These are phyloP conservation scores for Podospora pseudoanserina DNA, from an alignment of 495 filamentous ascomycete genomes.

Conservation along the genomic window DNA sequence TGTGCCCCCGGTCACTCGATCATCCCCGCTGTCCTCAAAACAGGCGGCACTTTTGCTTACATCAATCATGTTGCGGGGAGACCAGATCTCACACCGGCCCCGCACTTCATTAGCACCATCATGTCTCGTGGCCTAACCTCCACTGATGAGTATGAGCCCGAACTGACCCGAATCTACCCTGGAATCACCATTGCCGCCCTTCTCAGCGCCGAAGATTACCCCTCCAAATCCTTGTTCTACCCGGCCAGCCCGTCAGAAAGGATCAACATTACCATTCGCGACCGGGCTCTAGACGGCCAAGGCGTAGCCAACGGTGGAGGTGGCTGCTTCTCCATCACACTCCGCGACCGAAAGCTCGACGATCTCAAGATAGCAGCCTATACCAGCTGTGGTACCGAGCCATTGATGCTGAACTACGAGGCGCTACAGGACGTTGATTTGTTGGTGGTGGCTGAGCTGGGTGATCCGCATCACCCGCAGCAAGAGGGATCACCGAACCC, in stretches of 20 bases:
- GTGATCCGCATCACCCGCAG: not conserved
- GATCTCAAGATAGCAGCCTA: not conserved
- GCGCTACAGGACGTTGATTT: constrained; percentile 5
- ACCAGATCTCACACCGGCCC: not conserved
- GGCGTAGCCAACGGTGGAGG: constrained; percentile 1
- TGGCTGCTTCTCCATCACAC: constrained; percentile 11
- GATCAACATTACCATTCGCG: constrained; percentile 19
- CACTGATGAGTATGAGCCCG: constrained; percentile 11
- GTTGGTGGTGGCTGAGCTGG: constrained; percentile 12
- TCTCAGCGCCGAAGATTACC: constrained; percentile 9
- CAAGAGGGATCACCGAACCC: not conserved
- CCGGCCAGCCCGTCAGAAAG: constrained; percentile 13
- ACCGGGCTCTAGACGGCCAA: constrained; percentile 7
- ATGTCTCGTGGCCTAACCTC: constrained; percentile 17
- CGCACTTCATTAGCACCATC: constrained; percentile 20
- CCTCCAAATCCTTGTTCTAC: constrained; percentile 17
- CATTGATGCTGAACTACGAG: constrained; percentile 9
- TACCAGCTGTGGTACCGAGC: constrained; percentile 17
- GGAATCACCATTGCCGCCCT: constrained; percentile 19
- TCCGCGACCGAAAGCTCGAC: constrained; percentile 5
- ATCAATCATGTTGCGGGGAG: constrained; percentile 1
- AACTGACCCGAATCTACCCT: constrained; percentile 15
- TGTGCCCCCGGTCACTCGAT: constrained; percentile 16
- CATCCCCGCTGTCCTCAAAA: constrained; percentile 24
- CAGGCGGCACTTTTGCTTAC: constrained; percentile 23